A percentile compares a stretch with the other conserved stretches of the same genome.
phyloP scores from a whole-genome alignment of 1,284 basidiomycete genomes.

The Agaricales sp. region DNA sequence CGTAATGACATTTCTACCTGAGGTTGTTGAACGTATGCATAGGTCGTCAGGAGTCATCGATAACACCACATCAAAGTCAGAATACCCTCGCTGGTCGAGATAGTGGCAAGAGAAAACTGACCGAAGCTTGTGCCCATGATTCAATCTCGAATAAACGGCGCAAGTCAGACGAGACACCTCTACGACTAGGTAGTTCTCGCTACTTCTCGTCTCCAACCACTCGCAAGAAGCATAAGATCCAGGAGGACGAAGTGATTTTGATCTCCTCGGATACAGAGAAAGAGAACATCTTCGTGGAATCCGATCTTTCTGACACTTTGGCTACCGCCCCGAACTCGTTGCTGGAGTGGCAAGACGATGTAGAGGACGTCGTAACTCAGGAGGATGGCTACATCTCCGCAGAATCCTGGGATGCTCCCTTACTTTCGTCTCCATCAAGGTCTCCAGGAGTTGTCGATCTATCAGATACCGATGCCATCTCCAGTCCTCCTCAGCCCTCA shows the following conservation, averaged over 20 bases:
- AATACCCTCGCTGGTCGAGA: conserved; percentile 36
- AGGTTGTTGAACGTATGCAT: no score
- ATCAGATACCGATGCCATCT: conserved; percentile 41
- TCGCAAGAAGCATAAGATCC: conserved; percentile 11
- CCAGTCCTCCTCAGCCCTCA: conserved; percentile 40
- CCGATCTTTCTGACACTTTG: conserved; percentile 22
- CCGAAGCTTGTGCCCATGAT: conserved; percentile 43
- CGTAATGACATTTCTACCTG: conserved; percentile 14
- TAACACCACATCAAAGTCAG: no score
- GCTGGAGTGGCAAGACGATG: conserved; percentile 23
- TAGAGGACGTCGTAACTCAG: conserved; percentile 41
- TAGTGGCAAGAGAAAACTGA: conserved; percentile 66
- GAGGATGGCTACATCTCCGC: conserved; percentile 74
- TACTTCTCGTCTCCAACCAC: conserved; percentile 12
- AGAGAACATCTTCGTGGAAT: conserved; percentile 35
- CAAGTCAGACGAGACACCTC: conserved; percentile 25
- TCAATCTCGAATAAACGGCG: conserved; percentile 19
- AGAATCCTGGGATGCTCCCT: conserved; percentile 40
- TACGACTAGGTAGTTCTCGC: conserved; percentile 9
- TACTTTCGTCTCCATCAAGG: conserved; percentile 52
- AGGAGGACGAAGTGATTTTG: conserved; percentile 9
- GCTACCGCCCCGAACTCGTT: conserved; percentile 22
- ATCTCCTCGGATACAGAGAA: conserved; percentile 31
- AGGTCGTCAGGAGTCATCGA: no score
- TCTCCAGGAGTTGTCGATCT: conserved; percentile 12